Evolutionary conservation across 2,329 filamentous ascomycete species (phyloP).

Genomic region (Botrytis elliptica): DNA sequence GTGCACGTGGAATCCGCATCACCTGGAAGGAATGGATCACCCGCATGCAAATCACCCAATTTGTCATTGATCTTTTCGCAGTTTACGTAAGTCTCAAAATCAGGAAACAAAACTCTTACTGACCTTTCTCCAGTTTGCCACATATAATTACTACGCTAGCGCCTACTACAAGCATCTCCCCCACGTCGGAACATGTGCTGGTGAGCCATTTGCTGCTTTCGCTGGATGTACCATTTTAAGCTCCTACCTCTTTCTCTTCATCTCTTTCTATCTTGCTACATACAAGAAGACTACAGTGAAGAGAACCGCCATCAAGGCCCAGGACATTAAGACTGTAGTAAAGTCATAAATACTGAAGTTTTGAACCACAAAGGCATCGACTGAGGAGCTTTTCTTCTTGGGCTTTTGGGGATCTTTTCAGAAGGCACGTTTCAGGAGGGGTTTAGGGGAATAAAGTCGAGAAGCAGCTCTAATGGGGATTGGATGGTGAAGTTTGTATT

Average conservation of each 20-base stretch:
- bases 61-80: conserved; percentile 89
- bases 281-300: conserved; percentile 84
- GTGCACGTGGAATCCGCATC: conserved; percentile 87
- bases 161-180: conserved; percentile 85
- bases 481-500: neutral
- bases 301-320: conserved; percentile 58
- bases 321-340: neutral
- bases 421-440: neutral
- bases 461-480: neutral
- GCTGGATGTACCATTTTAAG: conserved; percentile 87
- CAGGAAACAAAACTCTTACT: conserved; percentile 12
- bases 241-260: conserved; percentile 96
- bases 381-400: conserved; percentile 34
- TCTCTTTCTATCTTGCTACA: conserved; percentile 96
- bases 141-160: conserved; percentile 96
- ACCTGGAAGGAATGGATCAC: conserved; percentile 99
- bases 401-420: conserved; percentile 32
- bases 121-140: conserved; percentile 86
- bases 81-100: conserved; percentile 13
- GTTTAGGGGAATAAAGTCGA: neutral
- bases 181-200: conserved; percentile 81
- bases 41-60: conserved; percentile 93
- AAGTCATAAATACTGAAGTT: neutral
- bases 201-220: conserved; percentile 95
- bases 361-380: conserved; percentile 8